phyloP scores from a whole-genome alignment of 1,284 basidiomycete genomes.

The Leccinum fuscescens region DNA sequence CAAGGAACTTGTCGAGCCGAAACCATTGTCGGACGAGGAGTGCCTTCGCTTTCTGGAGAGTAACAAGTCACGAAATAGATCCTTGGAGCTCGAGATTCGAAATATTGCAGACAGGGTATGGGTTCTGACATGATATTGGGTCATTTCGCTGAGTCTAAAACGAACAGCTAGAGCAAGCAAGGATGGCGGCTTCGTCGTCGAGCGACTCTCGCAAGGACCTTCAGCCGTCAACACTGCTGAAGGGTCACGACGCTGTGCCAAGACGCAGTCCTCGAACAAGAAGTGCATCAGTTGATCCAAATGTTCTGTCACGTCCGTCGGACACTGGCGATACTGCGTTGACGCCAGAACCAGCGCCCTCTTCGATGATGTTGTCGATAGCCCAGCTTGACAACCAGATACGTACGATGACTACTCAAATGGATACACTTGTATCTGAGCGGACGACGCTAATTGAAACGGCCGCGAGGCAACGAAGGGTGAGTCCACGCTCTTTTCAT shows the following conservation, averaged over 20 bases:
- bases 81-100: constrained; percentile 47
- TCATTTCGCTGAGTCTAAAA: not conserved
- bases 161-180: constrained; percentile 26
- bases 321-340: not conserved
- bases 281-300: constrained; percentile 27
- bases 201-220: not conserved
- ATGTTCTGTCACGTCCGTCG: constrained; percentile 6
- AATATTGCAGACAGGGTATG: constrained; percentile 39
- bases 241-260: not conserved
- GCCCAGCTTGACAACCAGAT: constrained; percentile 37
- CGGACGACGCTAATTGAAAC: constrained; percentile 32
- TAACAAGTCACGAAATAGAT: constrained; percentile 41
- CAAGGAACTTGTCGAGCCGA: constrained; percentile 13
- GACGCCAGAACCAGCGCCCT: not conserved
- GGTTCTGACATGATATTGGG: not conserved
- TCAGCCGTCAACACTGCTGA: not conserved
- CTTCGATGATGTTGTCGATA: constrained; percentile 15
- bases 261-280: constrained; percentile 15
- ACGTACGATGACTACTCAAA: constrained; percentile 32
- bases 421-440: constrained; percentile 39
- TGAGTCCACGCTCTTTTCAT: constrained; percentile 7
- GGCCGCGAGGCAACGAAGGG: constrained; percentile 26
- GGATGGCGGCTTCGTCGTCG: constrained; percentile 2
- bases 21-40: constrained; percentile 35
- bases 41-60: constrained; percentile 42